phyloP scores from a whole-genome alignment of 169 alveolate species.

The Eimeria mitis region DNA sequence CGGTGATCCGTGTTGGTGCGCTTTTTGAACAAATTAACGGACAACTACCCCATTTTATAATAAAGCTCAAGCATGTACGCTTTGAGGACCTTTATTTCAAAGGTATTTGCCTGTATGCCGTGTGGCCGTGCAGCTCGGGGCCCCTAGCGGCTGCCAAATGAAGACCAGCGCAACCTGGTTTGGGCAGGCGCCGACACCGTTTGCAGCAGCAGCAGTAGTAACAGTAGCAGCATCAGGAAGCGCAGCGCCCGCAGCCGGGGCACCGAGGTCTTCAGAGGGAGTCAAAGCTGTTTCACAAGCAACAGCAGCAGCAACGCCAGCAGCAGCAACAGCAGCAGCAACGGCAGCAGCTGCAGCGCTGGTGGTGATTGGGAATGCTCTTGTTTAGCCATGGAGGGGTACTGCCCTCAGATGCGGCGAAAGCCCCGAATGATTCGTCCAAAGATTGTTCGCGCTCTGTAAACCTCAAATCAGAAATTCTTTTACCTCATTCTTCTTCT shows the following conservation, averaged over 20 bases:
- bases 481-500: conserved; percentile 34
- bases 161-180: not conserved
- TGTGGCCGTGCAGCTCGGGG: not conserved
- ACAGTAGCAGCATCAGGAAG: not conserved
- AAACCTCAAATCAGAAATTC: not conserved
- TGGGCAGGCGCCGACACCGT: conserved; percentile 5
- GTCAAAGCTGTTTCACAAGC: not conserved
- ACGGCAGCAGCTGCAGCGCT: not conserved
- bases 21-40: not conserved
- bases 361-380: conserved; percentile 38
- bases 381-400: conserved; percentile 70
- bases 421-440: not conserved
- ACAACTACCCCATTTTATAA: not conserved
- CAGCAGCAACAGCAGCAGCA: not conserved
- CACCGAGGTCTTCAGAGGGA: not conserved
- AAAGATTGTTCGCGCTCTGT: not conserved
- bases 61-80: not conserved
- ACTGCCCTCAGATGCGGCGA: conserved; percentile 58
- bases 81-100: not conserved
- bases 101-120: not conserved
- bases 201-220: not conserved
- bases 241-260: not conserved
- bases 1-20: conserved; percentile 12
- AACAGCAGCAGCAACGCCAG: not conserved
- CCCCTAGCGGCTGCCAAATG: conserved; percentile 4